Base-by-base conservation (phyloP, 108 stramenopile species). In the Tribonema minus region DNA sequence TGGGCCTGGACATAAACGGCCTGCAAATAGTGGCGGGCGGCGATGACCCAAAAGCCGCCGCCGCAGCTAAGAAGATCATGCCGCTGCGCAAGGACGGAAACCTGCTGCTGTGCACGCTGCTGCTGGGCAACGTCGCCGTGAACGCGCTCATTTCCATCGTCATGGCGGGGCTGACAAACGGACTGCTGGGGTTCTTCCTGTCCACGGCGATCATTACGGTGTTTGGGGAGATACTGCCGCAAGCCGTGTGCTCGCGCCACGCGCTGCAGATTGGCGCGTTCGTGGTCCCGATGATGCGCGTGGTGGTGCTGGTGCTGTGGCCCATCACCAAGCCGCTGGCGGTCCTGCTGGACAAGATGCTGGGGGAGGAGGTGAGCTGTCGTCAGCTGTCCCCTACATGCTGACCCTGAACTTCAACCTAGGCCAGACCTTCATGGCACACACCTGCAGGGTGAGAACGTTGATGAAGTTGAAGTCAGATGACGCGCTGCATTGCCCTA, bases 191-290 rank as follows among this genome's bases (percentile, higher is more conserved):
- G 20, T 95, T 99, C 46, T 39, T 96, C 15, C 69, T 86, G 0
- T 94, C 94, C 15, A 99, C 98, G 5, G 86, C 85, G 25, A 75
- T 93, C 59, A 89, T 89, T 40, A 92, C 94, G 70, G 87, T 99
- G 59, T 97, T 99, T 87, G 98, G 98, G 60, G 98, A 99, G 85
- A 97, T 99, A 66, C 72, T 95, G 4, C 98, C 98, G 0, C 98
- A 72, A 64, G 96, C 98, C 5, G 25, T 87, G 37, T 99, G 96
- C 80, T 91, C 90, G 4, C 86, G 98, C 23, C 92, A 94, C 88
- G 91, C 95, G 9, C 81, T 99, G 46, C 80, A 74, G 64, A 91
- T 98, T 37, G 98, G 96, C n/a, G 86, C 91, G 33, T 58, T 61
- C 27, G 76, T 92, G 0, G 77, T 96, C 2, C 95, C 95, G 1